Evolutionary conservation across 2,329 filamentous ascomycete species (phyloP), one percentile per base, ranked within the genome.

Genomic region (Beauveria caledonica): DNA sequence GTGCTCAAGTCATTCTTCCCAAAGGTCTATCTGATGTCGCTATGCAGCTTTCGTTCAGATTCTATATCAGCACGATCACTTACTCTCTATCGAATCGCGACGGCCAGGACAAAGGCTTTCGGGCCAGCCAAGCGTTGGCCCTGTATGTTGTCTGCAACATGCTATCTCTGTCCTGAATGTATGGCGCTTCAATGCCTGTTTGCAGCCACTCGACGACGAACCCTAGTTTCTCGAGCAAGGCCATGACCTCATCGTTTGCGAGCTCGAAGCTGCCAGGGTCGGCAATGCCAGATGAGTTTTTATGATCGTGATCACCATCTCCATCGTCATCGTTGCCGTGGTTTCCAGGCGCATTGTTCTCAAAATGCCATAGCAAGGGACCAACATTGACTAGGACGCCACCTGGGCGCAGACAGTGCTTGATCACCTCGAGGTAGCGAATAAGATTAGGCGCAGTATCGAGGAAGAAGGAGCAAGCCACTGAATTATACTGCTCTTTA

Each of bases 361-460:
- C 91, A 71, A 95, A 97, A 72, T 99, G 95, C 94, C 94, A 99
- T 45, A 97, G 78, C 59, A 99, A 75, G 0, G 94, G 94, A 0
- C 94, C 94, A 25, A 96, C 78, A 69, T 99, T 99, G 69, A 96
- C 82, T 78, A 96, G 89, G 4, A 96, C 68, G 0, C 94, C 94
- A 27, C 88, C 89, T 0, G 84, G 79, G 65, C 83, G 85, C 54
- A 99, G 80, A 68, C 92, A 95, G 69, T 89, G 83, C 46, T 77
- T 78, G 59, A 97, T 89, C 1, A 92, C 87, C 70, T 96, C 86
- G 39, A 99, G 84, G 70, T 99, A 99, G 2, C 88, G 84, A 58
- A 97, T 88, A 36, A 97, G 72, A 71, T 99, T 97, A 1, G 93
- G 92, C 2, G 94, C 94, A 1, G 94, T 99, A 72, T 99, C 95